Evolutionary conservation across 2,329 filamentous ascomycete genomes (phyloP).

Genomic region (Massarina eburnea): DNA sequence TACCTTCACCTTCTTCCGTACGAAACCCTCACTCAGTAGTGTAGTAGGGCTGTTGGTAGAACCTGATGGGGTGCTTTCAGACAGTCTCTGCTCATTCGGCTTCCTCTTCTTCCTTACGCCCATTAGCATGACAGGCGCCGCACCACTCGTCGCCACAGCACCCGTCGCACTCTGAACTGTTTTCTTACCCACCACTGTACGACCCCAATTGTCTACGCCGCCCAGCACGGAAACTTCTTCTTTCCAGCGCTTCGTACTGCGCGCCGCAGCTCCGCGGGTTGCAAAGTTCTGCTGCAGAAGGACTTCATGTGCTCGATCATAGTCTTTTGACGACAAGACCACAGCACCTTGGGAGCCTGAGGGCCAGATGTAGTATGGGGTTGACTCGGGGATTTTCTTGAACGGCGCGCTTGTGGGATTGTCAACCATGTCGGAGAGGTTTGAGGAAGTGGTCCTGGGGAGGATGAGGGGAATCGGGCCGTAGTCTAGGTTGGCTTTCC

Average conservation of each 20-base stretch:
- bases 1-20: constrained; percentile 38
- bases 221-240: constrained; percentile 60
- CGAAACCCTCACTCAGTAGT: constrained; percentile 22
- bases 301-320: constrained; percentile 68
- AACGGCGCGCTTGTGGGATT: constrained; percentile 40
- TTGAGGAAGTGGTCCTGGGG: constrained; percentile 59
- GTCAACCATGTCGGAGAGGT: constrained; percentile 49
- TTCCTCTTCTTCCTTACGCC: constrained; percentile 41
- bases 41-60: constrained; percentile 12
- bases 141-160: constrained; percentile 4
- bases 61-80: constrained; percentile 4
- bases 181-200: constrained; percentile 29
- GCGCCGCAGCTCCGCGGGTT: constrained; percentile 61
- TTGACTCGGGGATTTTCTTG: constrained; percentile 52
- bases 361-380: constrained; percentile 68
- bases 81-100: constrained; percentile 17
- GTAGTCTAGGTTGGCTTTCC: constrained; percentile 34
- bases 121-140: constrained; percentile 26
- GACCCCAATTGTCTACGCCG: constrained; percentile 31
- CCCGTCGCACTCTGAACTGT: constrained; percentile 9
- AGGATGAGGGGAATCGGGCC: constrained; percentile 66
- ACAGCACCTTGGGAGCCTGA: constrained; percentile 62
- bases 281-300: constrained; percentile 75
- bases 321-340: constrained; percentile 64
- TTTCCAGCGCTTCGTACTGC: constrained; percentile 71